Percentiles rank a stretch among this genome's conserved stretches.
phyloP scores from a whole-genome alignment of 2,329 filamentous ascomycete species.

The Lachnellula suecica region DNA sequence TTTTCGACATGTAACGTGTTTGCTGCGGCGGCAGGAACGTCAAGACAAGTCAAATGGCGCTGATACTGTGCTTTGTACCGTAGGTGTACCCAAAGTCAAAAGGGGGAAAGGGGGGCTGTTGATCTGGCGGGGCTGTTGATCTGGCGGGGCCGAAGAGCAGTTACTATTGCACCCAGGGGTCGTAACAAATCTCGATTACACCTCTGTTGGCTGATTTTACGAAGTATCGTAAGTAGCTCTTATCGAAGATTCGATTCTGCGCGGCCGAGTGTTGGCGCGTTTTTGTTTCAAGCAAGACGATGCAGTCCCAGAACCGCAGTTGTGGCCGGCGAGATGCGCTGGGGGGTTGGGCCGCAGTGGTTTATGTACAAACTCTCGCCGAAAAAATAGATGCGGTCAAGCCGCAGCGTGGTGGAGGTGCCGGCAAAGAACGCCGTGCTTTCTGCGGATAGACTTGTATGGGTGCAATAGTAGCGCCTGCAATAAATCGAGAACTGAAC shows the following conservation, averaged over 20 bases:
- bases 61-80: no score
- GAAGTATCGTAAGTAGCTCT: no score
- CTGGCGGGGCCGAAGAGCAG: no score
- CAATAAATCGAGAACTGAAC: background rate
- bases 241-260: background rate
- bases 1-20: conserved; percentile 28
- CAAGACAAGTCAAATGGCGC: background rate
- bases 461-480: no score
- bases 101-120: no score
- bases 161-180: no score
- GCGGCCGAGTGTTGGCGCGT: background rate
- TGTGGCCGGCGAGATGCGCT: background rate
- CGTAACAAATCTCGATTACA: no score
- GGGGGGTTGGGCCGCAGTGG: background rate
- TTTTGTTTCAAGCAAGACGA: background rate
- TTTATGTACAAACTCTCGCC: background rate
- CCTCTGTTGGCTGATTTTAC: background rate
- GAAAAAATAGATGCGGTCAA: background rate
- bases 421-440: background rate
- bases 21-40: conserved; percentile 7
- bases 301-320: background rate
- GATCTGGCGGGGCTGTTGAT: background rate
- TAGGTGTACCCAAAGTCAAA: no score
- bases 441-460: background rate
- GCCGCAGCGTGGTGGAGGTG: background rate